Evolutionary conservation across 2,329 filamentous ascomycete species (phyloP).

Genomic region (Fusarium palustre): DNA sequence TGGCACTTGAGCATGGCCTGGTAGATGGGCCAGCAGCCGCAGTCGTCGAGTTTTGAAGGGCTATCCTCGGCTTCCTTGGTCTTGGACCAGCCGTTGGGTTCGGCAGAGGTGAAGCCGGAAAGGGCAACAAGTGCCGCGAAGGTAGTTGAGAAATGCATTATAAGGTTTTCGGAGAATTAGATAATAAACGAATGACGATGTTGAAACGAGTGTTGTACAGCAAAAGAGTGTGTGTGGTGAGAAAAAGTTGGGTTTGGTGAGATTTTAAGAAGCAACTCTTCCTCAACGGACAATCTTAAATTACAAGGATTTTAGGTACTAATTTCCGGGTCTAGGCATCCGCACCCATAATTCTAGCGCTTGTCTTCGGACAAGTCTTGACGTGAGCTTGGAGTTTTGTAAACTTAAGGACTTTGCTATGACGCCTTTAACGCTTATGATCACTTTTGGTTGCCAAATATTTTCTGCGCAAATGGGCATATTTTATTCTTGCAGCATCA

Average conservation of each 20-base stretch:
- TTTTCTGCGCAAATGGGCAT: rapidly evolving
- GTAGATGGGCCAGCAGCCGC: conserved; percentile 41
- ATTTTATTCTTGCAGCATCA: no score
- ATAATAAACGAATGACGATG: not conserved
- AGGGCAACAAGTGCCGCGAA: conserved; percentile 19
- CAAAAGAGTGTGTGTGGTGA: not conserved
- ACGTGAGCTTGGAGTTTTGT: not conserved
- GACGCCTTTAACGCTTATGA: rapidly evolving
- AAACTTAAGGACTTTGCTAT: rapidly evolving
- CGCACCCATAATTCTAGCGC: not conserved
- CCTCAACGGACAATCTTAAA: not conserved
- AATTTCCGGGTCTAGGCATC: conserved; percentile 3
- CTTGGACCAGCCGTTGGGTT: conserved; percentile 38
- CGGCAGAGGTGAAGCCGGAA: conserved; percentile 17
- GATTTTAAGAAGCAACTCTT: not conserved
- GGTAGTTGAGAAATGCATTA: conserved; percentile 16
- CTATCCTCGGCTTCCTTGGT: conserved; percentile 33
- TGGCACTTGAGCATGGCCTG: conserved; percentile 36
- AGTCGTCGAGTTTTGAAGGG: conserved; percentile 40
- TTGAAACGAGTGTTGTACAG: not conserved
- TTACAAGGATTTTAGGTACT: not conserved
- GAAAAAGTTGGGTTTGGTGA: not conserved
- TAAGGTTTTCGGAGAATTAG: not conserved
- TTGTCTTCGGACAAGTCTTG: not conserved
- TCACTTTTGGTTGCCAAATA: rapidly evolving